phyloP scores from a whole-genome alignment of 306 rosid species.

The Trifolium dubium region DNA sequence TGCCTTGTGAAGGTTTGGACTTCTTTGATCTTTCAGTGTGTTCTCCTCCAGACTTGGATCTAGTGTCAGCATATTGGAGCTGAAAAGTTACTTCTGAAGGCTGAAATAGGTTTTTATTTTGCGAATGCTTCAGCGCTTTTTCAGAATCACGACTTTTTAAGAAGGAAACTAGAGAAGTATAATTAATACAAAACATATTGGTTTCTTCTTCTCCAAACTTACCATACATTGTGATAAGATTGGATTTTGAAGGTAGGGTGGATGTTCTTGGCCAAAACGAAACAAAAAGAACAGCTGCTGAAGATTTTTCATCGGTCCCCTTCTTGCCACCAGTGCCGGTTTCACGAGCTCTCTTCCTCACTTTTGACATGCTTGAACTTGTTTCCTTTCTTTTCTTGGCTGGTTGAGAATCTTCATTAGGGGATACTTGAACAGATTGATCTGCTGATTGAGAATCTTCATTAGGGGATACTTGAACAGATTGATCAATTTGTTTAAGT shows the following conservation, averaged over 20 bases:
- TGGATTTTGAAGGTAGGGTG: slow-evolving; percentile 64
- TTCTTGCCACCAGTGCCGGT: slow-evolving; percentile 25
- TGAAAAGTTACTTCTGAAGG: slow-evolving; percentile 51
- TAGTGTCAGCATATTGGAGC: slow-evolving; percentile 39
- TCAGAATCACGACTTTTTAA: slow-evolving; percentile 54
- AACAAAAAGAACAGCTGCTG: slow-evolving; percentile 50
- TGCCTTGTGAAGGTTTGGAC: slow-evolving; percentile 36
- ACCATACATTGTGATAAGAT: slow-evolving; percentile 56
- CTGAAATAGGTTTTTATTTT: slow-evolving; percentile 57
- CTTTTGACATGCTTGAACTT: slow-evolving; percentile 21
- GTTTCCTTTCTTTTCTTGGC: slow-evolving; percentile 44
- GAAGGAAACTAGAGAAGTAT: slow-evolving; percentile 68
- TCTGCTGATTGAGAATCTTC: too few relatives aligned
- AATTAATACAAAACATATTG: slow-evolving; percentile 51
- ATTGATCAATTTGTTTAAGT: too few relatives aligned
- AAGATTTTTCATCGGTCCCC: slow-evolving; percentile 29
- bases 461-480: too few relatives aligned
- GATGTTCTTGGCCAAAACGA: slow-evolving; percentile 68
- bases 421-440: slow-evolving; percentile 26
- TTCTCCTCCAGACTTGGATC: slow-evolving; percentile 51
- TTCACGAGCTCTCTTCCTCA: slow-evolving; percentile 30
- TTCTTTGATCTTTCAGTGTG: slow-evolving; percentile 44
- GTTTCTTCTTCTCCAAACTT: slow-evolving; percentile 69
- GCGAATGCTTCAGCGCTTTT: slow-evolving; percentile 57
- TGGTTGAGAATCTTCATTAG: slow-evolving; percentile 39